Conservation (phyloP, 2,329 filamentous ascomycete genomes). For the Ophiosphaerella korrae region DNA sequence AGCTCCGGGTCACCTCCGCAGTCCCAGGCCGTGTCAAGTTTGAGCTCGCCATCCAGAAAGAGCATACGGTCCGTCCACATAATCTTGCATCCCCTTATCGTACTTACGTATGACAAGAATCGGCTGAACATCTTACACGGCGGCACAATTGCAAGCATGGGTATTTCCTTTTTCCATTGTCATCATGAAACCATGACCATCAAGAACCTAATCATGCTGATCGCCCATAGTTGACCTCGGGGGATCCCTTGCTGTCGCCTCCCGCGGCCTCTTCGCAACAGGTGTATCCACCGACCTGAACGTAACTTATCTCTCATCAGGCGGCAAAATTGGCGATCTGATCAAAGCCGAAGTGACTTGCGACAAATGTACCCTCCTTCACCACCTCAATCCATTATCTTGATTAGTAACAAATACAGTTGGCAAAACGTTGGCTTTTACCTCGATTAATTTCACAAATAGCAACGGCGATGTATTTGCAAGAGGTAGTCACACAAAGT, state of each 20-base stretch:
- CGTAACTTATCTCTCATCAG: constrained; percentile 68
- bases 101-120: constrained; percentile 61
- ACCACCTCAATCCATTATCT: background rate
- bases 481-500: constrained; percentile 71
- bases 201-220: background rate
- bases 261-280: constrained; percentile 67
- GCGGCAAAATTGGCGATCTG: constrained; percentile 66
- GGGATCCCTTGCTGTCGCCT: constrained; percentile 69
- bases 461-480: constrained; percentile 64
- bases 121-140: constrained; percentile 77
- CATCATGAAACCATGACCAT: background rate
- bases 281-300: constrained; percentile 71
- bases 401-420: constrained; percentile 47
- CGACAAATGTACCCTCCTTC: constrained; percentile 61
- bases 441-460: constrained; percentile 66
- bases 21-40: constrained; percentile 72
- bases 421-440: constrained; percentile 69
- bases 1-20: constrained; percentile 72
- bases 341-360: constrained; percentile 66
- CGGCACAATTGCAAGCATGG: constrained; percentile 78
- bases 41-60: constrained; percentile 73
- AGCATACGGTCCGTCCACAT: constrained; percentile 68
- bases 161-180: constrained; percentile 12
- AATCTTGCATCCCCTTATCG: background rate
- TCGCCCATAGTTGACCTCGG: constrained; percentile 63